phyloP scores from a whole-genome alignment of 305 asterid species.

The Fraxinus sp. region DNA sequence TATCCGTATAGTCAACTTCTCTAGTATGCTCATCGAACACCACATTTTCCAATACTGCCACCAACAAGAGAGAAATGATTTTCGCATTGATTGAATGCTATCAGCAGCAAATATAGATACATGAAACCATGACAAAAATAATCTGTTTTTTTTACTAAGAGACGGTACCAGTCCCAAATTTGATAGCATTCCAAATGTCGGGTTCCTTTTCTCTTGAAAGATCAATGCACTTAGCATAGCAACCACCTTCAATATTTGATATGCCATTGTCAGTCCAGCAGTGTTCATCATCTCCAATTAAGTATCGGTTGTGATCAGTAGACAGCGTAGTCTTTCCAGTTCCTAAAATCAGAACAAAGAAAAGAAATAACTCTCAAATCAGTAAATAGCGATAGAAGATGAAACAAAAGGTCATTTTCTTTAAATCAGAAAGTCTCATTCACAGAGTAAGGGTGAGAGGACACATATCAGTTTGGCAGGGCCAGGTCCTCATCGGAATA shows the following conservation, averaged over 20 bases:
- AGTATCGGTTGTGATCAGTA: conserved; percentile 85
- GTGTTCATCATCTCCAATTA: conserved; percentile 99
- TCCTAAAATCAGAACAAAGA: conserved; percentile 39
- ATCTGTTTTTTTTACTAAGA: not conserved
- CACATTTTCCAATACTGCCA: conserved; percentile 82
- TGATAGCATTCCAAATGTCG: conserved; percentile 97
- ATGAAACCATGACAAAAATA: not conserved
- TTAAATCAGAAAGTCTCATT: conserved; percentile 5
- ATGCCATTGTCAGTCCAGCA: conserved; percentile 96
- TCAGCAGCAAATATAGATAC: not conserved
- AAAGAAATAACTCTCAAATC: not conserved
- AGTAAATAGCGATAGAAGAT: not conserved
- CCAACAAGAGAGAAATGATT: not conserved
- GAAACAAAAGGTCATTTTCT: conserved; percentile 6
- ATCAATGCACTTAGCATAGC: conserved; percentile 94
- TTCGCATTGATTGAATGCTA: not conserved
- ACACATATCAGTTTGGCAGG: conserved; percentile 36
- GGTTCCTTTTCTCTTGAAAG: conserved; percentile 51
- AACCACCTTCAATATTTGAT: conserved; percentile 95
- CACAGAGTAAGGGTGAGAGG: conserved; percentile 21
- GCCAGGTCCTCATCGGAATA: conserved; percentile 32
- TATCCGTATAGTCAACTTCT: conserved; percentile 83
- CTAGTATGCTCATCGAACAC: conserved; percentile 91
- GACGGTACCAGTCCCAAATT: conserved; percentile 86
- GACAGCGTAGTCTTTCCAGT: conserved; percentile 97